Percentiles rank a stretch among this genome's conserved stretches.
phyloP scores from a whole-genome alignment of 352 stramenopile genomes.

The Phytophthora vignae region DNA sequence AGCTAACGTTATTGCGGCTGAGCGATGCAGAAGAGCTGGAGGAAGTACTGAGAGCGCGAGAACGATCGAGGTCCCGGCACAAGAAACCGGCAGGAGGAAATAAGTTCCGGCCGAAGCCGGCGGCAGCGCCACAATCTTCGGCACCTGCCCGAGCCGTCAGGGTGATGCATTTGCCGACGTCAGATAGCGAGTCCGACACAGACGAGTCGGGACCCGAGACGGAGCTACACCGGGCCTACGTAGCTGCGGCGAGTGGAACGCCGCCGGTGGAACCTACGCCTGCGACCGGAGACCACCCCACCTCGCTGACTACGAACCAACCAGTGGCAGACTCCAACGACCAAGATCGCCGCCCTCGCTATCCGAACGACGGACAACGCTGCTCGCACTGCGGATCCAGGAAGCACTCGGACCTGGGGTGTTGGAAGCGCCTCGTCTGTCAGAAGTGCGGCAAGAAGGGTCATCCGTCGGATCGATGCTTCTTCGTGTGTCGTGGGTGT shows the following conservation, averaged over 20 bases:
- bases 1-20: not conserved
- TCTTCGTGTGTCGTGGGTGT: slow-evolving; percentile 16
- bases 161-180: not conserved
- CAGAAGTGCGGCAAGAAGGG: slow-evolving; percentile 12
- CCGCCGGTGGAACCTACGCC: too few relatives aligned
- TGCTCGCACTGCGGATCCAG: slow-evolving; percentile 3
- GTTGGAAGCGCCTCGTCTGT: slow-evolving; percentile 19
- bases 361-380: not conserved
- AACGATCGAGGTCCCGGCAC: slow-evolving; percentile 3
- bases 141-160: not conserved
- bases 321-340: too few relatives aligned
- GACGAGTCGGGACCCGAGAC: not conserved
- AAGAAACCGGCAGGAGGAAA: slow-evolving; percentile 1
- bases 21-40: slow-evolving; percentile 7
- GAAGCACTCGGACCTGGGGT: slow-evolving; percentile 7
- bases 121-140: not conserved
- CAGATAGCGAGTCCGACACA: not conserved
- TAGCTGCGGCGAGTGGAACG: not conserved
- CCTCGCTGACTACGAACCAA: too few relatives aligned
- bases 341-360: not conserved
- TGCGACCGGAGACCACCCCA: too few relatives aligned
- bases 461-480: slow-evolving; percentile 17
- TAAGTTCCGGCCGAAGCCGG: slow-evolving; percentile 5
- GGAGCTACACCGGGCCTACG: not conserved
- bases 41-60: not conserved